Base-by-base conservation (phyloP, 2,329 filamentous ascomycete species). In the Colletotrichum siamense region DNA sequence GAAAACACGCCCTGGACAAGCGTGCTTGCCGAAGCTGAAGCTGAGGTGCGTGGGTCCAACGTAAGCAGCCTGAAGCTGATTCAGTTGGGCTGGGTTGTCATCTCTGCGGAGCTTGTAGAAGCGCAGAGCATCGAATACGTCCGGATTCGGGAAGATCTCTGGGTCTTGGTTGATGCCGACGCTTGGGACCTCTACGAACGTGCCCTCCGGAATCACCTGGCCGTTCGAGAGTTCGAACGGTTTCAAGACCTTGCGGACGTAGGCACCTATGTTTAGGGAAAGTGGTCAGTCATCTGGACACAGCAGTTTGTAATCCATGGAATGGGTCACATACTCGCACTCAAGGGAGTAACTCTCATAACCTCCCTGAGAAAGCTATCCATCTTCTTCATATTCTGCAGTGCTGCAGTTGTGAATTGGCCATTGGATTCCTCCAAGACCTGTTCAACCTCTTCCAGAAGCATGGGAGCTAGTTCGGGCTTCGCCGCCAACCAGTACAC, bases 191-290 rank as follows among this genome's bases (percentile, higher is more conserved):
- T 89, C 84, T 26, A 89, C 82, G n/a, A 83, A 82, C 6, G 85
- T 85, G 28, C 87, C 87, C 2, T 84, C 82, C 1, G 87, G 87
- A 16, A 89, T 83, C 32, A 86, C 84, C 63, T 90, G 88, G 26
- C 90, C 90, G 79, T 89, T 89, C 59, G 89, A 90, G 4, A 91
- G 87, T 7, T 85, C 86, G 79, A 91, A 85, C 7, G 87, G 84
- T 77, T 87, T 85, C 39, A 89, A 81, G 10, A 90, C 88, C 77
- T 88, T 89, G 12, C 44, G 44, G n/a, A 52, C 44, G 44, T 52
- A 52, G 10, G 44, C 44, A 8, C 44, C 44, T 52, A 13, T 22
- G 6, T 18, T 59, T 10, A 24, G 9, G 1, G 3, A 5, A 22
- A 13, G 2, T n/a, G n/a, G n/a, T 22, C 12, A 52, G 44, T 1